Base-by-base conservation (phyloP, 139 green algal genomes). In the Trebouxia sp. region DNA sequence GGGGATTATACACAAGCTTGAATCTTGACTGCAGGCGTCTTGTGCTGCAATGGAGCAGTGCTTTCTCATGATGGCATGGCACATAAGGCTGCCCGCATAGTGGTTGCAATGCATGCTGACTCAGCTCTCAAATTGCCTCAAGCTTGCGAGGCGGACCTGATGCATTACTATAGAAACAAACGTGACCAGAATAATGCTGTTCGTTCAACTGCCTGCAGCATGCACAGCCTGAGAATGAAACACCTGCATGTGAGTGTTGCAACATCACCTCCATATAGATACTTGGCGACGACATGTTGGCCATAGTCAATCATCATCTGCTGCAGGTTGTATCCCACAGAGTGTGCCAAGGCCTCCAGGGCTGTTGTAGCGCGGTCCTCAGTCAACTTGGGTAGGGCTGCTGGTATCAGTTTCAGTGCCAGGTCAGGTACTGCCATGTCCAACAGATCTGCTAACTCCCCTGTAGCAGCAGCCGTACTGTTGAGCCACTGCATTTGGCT, bases 301-400 rank as follows among this genome's bases (percentile, higher is more conserved):
- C 86, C 86, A 8, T 86, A 65, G 26, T 81, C 35, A 26, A 65
- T 24, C 41, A 83, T 37, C 55, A 86, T 50, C 14, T 56, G 37
- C 15, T 55, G 35, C 35, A 75, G 3, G 24, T 58, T 32, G 42
- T 65, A 38, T n/a, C 81, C 83, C 58, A 65, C 62, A 48, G 80
- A 72, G 20, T 74, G n/a, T 7, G 86, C 87, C 51, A 92, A 84
- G 26, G 51, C 74, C 10, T 83, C 80, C 76, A 92, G 41, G 3
- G 62, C 86, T 14, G 66, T 24, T 15, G 32, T 30, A 53, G 84
- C 65, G 55, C 45, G 24, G 3, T 58, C 48, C 10, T 81, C 81
- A 24, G 67, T 74, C 32, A 85, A 65, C 39, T 32, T 45, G 3
- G 75, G 75, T 12, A 85, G 42, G 20, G 66, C 81, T 62, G 75